Evolutionary conservation across 768 basidiomycete genomes (phyloP), one percentile per base, ranked within the genome.

Genomic region (Mycena metata): DNA sequence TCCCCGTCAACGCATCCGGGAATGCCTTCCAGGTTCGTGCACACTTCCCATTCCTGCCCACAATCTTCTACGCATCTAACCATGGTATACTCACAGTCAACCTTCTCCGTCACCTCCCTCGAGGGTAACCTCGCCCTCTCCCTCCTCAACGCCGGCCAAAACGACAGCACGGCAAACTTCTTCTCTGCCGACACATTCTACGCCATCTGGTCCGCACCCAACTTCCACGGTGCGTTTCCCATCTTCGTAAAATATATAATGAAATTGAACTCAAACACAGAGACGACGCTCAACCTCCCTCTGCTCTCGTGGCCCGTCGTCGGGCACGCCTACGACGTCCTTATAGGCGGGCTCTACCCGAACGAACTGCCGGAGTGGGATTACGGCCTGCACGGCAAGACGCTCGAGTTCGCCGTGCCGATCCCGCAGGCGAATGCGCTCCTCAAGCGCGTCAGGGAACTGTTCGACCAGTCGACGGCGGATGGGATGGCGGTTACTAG

Each of bases 341-440:
- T 82, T 43, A 81, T 81, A 50, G 79, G 79, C 35, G 80, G 79
- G 5, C 69, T 80, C 10, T 82, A 80, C 60, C 80, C 81, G 5
- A 71, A 75, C 35, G 69, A 72, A 49, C 69, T 67, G 11, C 75
- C 81, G 0, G 78, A 81, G 60, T 81, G 81, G 80, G 79, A 79
- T n/a, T 79, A 81, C 64, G 69, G 73, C 39, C 64, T 82, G 47
- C 78, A 79, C 62, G 80, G 76, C 35, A 75, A 77, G 66, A 82
- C 78, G 11, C 76, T 81, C 39, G 80, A 81, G 66, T 62, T 82
- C 11, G 79, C 81, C 0, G 78, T 78, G 12, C 81, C 80, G 3
- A 72, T 82, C 23, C 76, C 75, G 13, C 74, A 77, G 64, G 79
- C 77, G 26, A 77, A 75, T 30, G 75, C 72, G 49, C 71, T 81